These are phyloP conservation scores for Aquilaria yunnanensis DNA, from an alignment of 345 rosid species.

Conservation along the genomic window DNA sequence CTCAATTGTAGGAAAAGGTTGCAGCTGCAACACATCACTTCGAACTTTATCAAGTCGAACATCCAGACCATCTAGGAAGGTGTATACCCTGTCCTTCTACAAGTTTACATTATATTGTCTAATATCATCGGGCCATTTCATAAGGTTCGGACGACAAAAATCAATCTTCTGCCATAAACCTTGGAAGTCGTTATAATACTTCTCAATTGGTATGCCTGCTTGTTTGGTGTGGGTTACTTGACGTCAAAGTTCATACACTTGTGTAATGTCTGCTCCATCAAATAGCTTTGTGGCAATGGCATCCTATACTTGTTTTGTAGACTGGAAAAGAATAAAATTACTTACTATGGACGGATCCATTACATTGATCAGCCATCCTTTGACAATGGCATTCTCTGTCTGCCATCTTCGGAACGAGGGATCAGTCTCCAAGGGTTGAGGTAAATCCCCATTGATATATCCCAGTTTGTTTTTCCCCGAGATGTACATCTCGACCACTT, in stretches of 20 bases:
- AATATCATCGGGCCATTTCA: too few species aligned
- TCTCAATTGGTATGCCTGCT: neutral
- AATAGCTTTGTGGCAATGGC: slow-evolving; percentile 5
- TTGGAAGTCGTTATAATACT: slow-evolving; percentile 1
- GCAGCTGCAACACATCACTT: too few species aligned
- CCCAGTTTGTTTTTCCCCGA: neutral
- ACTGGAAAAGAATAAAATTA: slow-evolving; percentile 3
- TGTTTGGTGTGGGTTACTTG: neutral
- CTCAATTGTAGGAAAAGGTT: too few species aligned
- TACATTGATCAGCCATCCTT: slow-evolving; percentile 5
- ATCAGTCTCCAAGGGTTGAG: neutral
- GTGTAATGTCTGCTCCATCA: neutral
- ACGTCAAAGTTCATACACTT: neutral
- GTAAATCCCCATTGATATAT: too few species aligned
- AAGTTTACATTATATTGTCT: too few species aligned
- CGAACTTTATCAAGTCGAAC: neutral
- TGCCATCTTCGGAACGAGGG: slow-evolving; percentile 3
- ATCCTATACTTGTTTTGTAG: slow-evolving; percentile 4
- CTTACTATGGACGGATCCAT: neutral
- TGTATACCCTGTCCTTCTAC: neutral
- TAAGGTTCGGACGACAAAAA: neutral
- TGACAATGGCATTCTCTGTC: slow-evolving; percentile 5
- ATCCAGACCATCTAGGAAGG: neutral
- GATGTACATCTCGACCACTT: slow-evolving; percentile 1
- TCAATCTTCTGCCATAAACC: slow-evolving; percentile 5